These are phyloP conservation scores for Crotalaria pallida DNA, from an alignment of 306 rosid genomes.

Conservation along the genomic window DNA sequence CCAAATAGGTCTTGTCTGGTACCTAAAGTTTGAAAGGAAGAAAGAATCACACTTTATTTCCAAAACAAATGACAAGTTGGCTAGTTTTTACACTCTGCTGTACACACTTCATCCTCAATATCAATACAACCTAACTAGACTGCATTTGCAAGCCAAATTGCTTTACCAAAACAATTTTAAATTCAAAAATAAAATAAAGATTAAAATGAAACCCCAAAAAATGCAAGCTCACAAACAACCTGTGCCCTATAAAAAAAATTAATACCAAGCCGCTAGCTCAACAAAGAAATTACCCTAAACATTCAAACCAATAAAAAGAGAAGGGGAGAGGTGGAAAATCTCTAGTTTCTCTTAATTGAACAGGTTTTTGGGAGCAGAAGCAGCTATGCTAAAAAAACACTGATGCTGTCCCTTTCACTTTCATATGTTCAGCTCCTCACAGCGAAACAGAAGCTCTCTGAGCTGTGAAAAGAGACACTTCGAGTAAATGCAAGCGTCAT, in stretches of 20 bases:
- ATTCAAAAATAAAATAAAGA: constrained; percentile 26
- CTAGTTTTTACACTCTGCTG: constrained; percentile 64
- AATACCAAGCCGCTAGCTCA: constrained; percentile 53
- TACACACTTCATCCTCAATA: constrained; percentile 66
- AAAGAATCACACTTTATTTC: constrained; percentile 53
- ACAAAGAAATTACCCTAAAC: constrained; percentile 37
- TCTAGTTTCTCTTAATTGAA: constrained; percentile 35
- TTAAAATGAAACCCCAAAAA: constrained; percentile 21
- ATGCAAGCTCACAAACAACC: constrained; percentile 66
- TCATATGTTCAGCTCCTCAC: constrained; percentile 36
- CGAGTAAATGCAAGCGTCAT: neutral
- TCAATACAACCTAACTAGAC: constrained; percentile 62
- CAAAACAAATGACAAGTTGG: constrained; percentile 36
- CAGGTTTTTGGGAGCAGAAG: constrained; percentile 75
- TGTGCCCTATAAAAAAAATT: constrained; percentile 42
- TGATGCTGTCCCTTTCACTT: constrained; percentile 75
- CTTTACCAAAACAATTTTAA: constrained; percentile 40
- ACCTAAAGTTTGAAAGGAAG: neutral
- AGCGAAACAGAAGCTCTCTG: constrained; percentile 33
- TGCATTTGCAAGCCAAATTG: constrained; percentile 58
- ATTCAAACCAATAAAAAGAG: constrained; percentile 39
- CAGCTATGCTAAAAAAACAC: constrained; percentile 71
- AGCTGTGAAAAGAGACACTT: constrained; percentile 1
- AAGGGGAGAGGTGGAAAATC: constrained; percentile 14
- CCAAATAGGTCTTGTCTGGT: no score